Conservation (phyloP, 2,329 filamentous ascomycete genomes). For the Penicillium fuscoglaucum region DNA sequence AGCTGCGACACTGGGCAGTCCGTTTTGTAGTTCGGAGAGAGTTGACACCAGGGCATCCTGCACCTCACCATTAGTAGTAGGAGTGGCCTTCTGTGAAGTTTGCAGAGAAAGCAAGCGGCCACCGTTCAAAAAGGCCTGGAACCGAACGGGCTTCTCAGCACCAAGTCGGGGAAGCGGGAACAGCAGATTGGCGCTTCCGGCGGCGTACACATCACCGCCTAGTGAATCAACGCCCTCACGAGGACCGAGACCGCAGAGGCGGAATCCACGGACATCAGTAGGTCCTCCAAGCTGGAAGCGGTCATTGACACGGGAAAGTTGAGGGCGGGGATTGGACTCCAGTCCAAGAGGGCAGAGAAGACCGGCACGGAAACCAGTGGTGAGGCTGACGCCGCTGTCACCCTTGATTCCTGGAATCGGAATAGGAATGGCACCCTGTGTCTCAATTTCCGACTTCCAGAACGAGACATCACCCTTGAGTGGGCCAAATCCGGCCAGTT, state of each 20-base stretch:
- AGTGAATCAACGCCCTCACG: slow-evolving; percentile 82
- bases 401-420: slow-evolving; percentile 67
- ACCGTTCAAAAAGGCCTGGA: slow-evolving; percentile 90
- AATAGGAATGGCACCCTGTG: slow-evolving; percentile 73
- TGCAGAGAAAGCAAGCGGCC: slow-evolving; percentile 79
- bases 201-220: slow-evolving; percentile 88
- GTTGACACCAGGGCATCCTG: slow-evolving; percentile 55
- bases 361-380: slow-evolving; percentile 76
- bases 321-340: slow-evolving; percentile 54
- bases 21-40: slow-evolving; percentile 68
- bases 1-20: slow-evolving; percentile 79
- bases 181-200: slow-evolving; percentile 81
- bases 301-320: slow-evolving; percentile 82
- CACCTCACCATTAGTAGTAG: slow-evolving; percentile 51
- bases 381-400: slow-evolving; percentile 77
- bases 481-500: slow-evolving; percentile 83
- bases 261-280: slow-evolving; percentile 92
- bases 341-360: slow-evolving; percentile 78
- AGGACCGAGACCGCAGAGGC: slow-evolving; percentile 82
- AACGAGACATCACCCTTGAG: slow-evolving; percentile 90
- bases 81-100: slow-evolving; percentile 50
- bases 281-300: slow-evolving; percentile 93
- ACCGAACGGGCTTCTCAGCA: slow-evolving; percentile 76
- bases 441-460: slow-evolving; percentile 84
- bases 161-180: slow-evolving; percentile 81